Percentiles rank a stretch among this genome's conserved stretches.
phyloP scores from a whole-genome alignment of 1,284 basidiomycete genomes.

The Erythrobasidium hasegawianum region DNA sequence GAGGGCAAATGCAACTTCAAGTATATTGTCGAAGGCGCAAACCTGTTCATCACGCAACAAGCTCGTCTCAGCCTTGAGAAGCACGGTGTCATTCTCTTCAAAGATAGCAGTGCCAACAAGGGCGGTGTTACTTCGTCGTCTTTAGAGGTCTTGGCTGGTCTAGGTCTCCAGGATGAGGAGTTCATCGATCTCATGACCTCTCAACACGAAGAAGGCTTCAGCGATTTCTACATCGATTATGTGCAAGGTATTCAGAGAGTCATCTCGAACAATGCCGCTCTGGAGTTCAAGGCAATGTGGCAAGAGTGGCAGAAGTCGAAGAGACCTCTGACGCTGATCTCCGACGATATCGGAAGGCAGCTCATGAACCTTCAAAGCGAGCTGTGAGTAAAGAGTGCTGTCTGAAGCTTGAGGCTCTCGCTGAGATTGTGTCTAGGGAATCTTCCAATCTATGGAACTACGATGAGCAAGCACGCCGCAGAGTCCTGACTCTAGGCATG shows the following conservation, averaged over 20 bases:
- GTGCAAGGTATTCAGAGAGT: constrained; percentile 81
- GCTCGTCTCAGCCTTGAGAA: constrained; percentile 91
- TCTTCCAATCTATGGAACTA: constrained; percentile 78
- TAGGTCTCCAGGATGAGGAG: constrained; percentile 76
- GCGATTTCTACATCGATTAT: constrained; percentile 66
- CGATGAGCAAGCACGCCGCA: constrained; percentile 67
- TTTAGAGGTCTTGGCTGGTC: constrained; percentile 88
- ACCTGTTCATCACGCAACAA: constrained; percentile 84
- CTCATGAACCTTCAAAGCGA: constrained; percentile 80
- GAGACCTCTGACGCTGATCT: constrained; percentile 76
- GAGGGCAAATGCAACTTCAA: constrained; percentile 67
- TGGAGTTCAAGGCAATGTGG: constrained; percentile 94
- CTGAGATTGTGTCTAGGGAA: constrained; percentile 59
- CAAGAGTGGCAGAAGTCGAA: constrained; percentile 80
- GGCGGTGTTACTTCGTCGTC: constrained; percentile 91
- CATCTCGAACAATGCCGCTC: constrained; percentile 85
- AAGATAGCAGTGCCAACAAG: constrained; percentile 96
- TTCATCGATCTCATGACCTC: constrained; percentile 62
- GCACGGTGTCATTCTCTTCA: constrained; percentile 88
- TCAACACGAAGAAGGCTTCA: constrained; percentile 36
- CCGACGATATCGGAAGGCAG: constrained; percentile 83
- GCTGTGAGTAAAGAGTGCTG: too few relatives aligned
- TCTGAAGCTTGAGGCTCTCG: too few relatives aligned
- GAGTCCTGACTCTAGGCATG: constrained; percentile 78
- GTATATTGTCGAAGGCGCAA: constrained; percentile 82